These are phyloP conservation scores for Rutidosis leptorrhynchoides DNA, from an alignment of 129 eudicot genomes.

Conservation along the genomic window DNA sequence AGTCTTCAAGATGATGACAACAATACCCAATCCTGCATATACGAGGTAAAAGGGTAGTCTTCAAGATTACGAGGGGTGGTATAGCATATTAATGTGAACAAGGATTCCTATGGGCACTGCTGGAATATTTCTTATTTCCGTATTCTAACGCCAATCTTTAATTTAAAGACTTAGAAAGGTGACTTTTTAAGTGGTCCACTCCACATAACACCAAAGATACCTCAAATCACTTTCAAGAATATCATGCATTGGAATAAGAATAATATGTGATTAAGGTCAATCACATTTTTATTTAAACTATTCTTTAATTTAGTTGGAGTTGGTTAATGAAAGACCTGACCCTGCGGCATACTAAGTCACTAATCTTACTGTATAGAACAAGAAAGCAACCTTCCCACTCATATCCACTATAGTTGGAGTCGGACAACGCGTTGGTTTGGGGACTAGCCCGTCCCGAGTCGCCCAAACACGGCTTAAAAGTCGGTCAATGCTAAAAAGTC, in stretches of 20 bases:
- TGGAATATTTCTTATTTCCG: conserved; percentile 5
- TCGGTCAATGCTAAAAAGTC: too few relatives aligned
- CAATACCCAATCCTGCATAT: too few relatives aligned
- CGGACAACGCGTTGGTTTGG: too few relatives aligned
- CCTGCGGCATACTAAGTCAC: not conserved
- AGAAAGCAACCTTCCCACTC: not conserved
- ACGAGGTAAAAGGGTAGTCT: too few relatives aligned
- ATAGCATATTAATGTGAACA: conserved; percentile 20
- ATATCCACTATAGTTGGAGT: too few relatives aligned
- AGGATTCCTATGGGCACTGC: conserved; percentile 10
- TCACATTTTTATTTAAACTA: conserved; percentile 8
- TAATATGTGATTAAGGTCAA: conserved; percentile 21
- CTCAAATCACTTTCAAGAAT: conserved; percentile 31
- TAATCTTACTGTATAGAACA: not conserved
- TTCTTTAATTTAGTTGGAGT: conserved; percentile 6
- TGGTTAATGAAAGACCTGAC: conserved; percentile 2
- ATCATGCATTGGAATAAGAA: conserved; percentile 21
- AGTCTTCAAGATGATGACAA: too few relatives aligned
- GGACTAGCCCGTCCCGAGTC: too few relatives aligned
- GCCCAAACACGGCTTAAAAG: too few relatives aligned
- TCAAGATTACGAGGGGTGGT: not conserved
- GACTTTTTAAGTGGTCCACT: conserved; percentile 25
- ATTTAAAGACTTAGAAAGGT: conserved; percentile 14
- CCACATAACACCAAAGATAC: conserved; percentile 35
- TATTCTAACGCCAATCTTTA: conserved; percentile 1